Conservation (phyloP, 495 filamentous ascomycete genomes). For the Haplographium delicatum region DNA sequence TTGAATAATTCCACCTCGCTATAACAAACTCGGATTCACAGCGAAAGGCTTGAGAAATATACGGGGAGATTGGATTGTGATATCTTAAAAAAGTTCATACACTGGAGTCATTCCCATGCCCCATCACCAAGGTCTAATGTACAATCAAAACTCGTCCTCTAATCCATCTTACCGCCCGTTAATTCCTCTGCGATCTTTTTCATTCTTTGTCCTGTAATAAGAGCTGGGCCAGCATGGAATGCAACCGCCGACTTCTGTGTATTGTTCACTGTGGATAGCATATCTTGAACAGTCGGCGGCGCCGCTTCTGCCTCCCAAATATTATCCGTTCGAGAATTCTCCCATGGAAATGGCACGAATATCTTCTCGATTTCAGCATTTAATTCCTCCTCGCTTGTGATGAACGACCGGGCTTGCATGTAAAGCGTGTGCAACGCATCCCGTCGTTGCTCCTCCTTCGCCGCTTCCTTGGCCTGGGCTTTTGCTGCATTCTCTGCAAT, state of each 20-base stretch:
- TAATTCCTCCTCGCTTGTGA: conserved; percentile 55
- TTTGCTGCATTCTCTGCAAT: conserved; percentile 34
- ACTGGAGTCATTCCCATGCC: too few species aligned
- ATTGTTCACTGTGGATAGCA: conserved; percentile 31
- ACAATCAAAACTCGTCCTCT: too few species aligned
- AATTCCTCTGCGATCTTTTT: conserved; percentile 61
- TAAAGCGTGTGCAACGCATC: conserved; percentile 57
- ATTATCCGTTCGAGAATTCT: conserved; percentile 39
- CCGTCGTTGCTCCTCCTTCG: conserved; percentile 35
- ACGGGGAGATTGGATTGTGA: too few species aligned
- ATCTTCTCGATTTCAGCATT: conserved; percentile 54
- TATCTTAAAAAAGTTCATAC: too few species aligned
- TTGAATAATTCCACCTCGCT: too few species aligned
- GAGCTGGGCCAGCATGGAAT: conserved; percentile 12
- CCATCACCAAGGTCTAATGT: too few species aligned
- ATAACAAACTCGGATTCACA: too few species aligned
- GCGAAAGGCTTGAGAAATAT: too few species aligned
- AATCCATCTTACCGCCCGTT: conserved; percentile 60
- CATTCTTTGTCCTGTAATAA: conserved; percentile 44
- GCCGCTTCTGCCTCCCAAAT: conserved; percentile 51
- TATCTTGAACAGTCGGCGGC: conserved; percentile 46
- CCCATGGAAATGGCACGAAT: conserved; percentile 38
- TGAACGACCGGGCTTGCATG: conserved; percentile 60
- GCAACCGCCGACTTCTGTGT: conserved; percentile 21
- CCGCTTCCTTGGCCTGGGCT: conserved; percentile 32